Evolutionary conservation across 2,329 filamentous ascomycete genomes (phyloP).

Genomic region (Sporothrix dimorphospora): DNA sequence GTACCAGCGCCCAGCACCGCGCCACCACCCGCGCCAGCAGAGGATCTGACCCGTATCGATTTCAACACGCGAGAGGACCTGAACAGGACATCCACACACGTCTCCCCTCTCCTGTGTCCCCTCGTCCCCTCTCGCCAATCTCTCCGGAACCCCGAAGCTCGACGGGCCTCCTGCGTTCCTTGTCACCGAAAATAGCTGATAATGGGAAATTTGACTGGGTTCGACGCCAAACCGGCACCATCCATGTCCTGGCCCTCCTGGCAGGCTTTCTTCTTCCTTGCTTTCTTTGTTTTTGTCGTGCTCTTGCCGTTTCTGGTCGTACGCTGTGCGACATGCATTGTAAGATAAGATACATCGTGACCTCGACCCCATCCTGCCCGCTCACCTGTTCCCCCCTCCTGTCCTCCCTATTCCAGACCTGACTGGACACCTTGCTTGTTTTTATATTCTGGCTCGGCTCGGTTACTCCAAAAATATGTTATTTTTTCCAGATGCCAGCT

Average conservation of each 20-base stretch:
- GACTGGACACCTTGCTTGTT: constrained; percentile 1
- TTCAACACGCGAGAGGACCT: too few relatives aligned
- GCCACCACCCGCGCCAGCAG: too few relatives aligned
- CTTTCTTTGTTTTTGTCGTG: neutral
- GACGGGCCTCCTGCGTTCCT: constrained; percentile 16
- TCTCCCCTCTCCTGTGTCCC: neutral
- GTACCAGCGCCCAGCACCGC: neutral
- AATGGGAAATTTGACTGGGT: neutral
- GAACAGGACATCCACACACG: too few relatives aligned
- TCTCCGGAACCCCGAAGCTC: constrained; percentile 28
- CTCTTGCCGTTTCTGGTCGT: neutral
- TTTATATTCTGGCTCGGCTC: neutral
- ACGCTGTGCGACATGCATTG: neutral
- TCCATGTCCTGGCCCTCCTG: neutral
- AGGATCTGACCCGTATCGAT: too few relatives aligned
- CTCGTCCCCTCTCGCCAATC: neutral
- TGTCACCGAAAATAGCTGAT: constrained; percentile 25
- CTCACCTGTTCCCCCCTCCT: neutral
- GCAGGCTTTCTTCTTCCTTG: neutral
- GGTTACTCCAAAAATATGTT: neutral
- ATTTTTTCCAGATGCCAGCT: constrained; percentile 2
- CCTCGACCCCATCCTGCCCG: neutral
- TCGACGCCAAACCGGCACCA: neutral
- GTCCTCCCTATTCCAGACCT: neutral
- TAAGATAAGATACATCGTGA: neutral